These are phyloP conservation scores for Tilletiopsis washingtonensis DNA, from an alignment of 1,284 basidiomycete species.

Conservation along the genomic window DNA sequence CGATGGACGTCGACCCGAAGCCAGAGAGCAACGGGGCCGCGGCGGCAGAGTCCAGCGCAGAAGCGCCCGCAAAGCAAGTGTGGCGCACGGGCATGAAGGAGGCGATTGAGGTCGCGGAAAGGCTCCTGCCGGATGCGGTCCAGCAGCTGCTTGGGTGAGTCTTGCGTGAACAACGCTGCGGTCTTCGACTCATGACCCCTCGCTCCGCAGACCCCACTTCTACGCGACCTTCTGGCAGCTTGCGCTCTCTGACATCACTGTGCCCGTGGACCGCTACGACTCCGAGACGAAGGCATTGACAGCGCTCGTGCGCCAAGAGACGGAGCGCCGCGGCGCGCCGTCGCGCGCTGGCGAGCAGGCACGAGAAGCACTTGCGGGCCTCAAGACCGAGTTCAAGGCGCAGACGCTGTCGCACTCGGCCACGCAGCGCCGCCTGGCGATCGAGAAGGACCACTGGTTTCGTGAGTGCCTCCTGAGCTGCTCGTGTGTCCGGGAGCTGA, in stretches of 20 bases:
- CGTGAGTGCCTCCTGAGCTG: too few relatives aligned
- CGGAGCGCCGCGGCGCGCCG: slow-evolving; percentile 12
- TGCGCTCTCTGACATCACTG: slow-evolving; percentile 35
- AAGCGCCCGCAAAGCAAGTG: slow-evolving; percentile 4
- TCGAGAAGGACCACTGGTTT: slow-evolving; percentile 86
- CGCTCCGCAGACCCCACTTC: slow-evolving; percentile 31
- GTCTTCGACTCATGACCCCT: too few relatives aligned
- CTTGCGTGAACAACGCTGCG: too few relatives aligned
- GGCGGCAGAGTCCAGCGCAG: too few relatives aligned
- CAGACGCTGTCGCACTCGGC: slow-evolving; percentile 64
- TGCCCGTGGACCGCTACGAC: slow-evolving; percentile 45
- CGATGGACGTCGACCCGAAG: too few relatives aligned
- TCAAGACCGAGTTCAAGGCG: slow-evolving; percentile 60
- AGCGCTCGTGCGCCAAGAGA: slow-evolving; percentile 14
- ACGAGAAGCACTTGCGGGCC: slow-evolving; percentile 32
- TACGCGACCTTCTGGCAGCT: slow-evolving; percentile 47
- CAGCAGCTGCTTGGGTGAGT: slow-evolving; percentile 26
- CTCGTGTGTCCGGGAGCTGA: too few relatives aligned
- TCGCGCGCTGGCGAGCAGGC: too few relatives aligned
- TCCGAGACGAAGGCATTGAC: slow-evolving; percentile 35
- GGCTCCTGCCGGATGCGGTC: slow-evolving; percentile 21
- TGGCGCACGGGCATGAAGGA: slow-evolving; percentile 40
- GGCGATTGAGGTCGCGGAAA: slow-evolving; percentile 20
- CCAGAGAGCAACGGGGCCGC: too few relatives aligned
- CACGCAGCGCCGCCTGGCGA: slow-evolving; percentile 65